phyloP scores from a whole-genome alignment of 2,329 filamentous ascomycete species.

The Stagonosporopsis tanaceti region DNA sequence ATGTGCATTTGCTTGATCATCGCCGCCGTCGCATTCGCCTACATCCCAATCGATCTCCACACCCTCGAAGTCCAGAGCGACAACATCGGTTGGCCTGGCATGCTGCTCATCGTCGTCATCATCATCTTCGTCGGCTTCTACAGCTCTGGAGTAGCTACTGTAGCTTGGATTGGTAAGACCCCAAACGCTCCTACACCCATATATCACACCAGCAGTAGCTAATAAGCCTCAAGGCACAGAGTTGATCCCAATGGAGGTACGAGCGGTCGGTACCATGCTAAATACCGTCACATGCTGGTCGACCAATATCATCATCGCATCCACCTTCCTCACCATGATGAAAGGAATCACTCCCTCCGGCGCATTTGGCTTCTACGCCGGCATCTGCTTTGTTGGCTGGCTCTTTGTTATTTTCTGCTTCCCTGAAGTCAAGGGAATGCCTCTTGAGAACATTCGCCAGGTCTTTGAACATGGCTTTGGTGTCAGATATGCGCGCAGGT shows the following conservation, averaged over 20 bases:
- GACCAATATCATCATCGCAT: slow-evolving; percentile 48
- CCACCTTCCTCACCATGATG: slow-evolving; percentile 52
- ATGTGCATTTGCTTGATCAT: slow-evolving; percentile 77
- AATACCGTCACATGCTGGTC: slow-evolving; percentile 45
- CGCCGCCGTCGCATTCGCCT: slow-evolving; percentile 76
- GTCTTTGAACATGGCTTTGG: slow-evolving; percentile 49
- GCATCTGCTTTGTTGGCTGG: slow-evolving; percentile 49
- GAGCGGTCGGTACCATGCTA: slow-evolving; percentile 50
- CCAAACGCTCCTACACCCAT: background rate
- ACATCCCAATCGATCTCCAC: slow-evolving; percentile 60
- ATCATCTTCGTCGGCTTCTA: slow-evolving; percentile 50
- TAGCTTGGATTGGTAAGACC: slow-evolving; percentile 44
- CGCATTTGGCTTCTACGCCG: slow-evolving; percentile 51
- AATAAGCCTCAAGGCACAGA: slow-evolving; percentile 16
- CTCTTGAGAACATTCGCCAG: slow-evolving; percentile 46
- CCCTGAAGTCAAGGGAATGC: slow-evolving; percentile 48
- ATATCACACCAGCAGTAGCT: background rate
- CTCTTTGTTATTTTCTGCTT: slow-evolving; percentile 48
- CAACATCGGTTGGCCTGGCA: slow-evolving; percentile 44
- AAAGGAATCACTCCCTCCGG: slow-evolving; percentile 49
- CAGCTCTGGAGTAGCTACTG: slow-evolving; percentile 44
- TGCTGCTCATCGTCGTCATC: slow-evolving; percentile 48
- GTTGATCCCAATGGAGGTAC: slow-evolving; percentile 49
- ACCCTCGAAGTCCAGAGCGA: slow-evolving; percentile 44
- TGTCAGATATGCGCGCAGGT: slow-evolving; percentile 44